A percentile compares a stretch with the other conserved stretches of the same genome.
Conservation (phyloP, 176 grass and related monocot genomes). For the Eremochloa ophiuroides region DNA sequence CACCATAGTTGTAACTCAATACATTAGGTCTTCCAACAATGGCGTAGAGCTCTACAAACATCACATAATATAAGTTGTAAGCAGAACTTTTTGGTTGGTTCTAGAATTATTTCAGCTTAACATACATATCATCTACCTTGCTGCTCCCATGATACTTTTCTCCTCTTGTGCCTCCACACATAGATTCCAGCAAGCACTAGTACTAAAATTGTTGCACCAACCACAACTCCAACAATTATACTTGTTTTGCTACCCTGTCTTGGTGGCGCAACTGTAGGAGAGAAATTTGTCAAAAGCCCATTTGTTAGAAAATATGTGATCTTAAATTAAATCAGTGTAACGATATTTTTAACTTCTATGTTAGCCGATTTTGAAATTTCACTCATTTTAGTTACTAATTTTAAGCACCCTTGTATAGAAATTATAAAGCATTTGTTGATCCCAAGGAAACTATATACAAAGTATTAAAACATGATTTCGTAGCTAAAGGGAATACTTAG, state of each 20-base stretch:
- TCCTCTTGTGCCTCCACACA: slow-evolving; percentile 44
- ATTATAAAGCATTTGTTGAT: too few species aligned
- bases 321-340: neutral
- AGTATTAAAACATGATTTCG: neutral
- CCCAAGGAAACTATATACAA: neutral
- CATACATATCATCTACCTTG: slow-evolving; percentile 30
- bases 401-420: too few species aligned
- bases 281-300: slow-evolving; percentile 42
- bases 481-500: slow-evolving; percentile 28
- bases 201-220: slow-evolving; percentile 37
- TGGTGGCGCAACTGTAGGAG: slow-evolving; percentile 27
- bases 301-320: slow-evolving; percentile 1
- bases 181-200: slow-evolving; percentile 37
- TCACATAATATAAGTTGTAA: neutral
- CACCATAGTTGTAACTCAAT: slow-evolving; percentile 42
- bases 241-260: slow-evolving; percentile 24
- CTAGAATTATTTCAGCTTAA: neutral
- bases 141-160: slow-evolving; percentile 33
- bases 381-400: too few species aligned
- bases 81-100: neutral
- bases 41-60: slow-evolving; percentile 28
- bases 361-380: neutral
- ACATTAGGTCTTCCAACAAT: slow-evolving; percentile 48
- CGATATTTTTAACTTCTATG: neutral
- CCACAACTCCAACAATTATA: slow-evolving; percentile 40